phyloP scores from a whole-genome alignment of 75 land plant genomes.

The Pinus albicaulis region DNA sequence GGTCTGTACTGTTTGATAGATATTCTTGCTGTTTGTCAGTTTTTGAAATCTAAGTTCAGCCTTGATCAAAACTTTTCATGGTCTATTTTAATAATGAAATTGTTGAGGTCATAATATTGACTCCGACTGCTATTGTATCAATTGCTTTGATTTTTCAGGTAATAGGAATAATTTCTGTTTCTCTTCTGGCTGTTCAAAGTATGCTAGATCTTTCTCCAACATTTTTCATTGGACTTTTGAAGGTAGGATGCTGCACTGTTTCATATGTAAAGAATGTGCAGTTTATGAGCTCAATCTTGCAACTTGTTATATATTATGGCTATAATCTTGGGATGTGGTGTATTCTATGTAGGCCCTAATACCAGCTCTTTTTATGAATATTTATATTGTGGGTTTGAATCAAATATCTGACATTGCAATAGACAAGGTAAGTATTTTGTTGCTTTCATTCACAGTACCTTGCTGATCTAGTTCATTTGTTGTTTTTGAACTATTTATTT shows the following conservation, averaged over 20 bases:
- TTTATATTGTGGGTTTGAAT: conserved; percentile 96
- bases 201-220: conserved; percentile 72
- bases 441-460: not conserved
- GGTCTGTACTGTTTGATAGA: not conserved
- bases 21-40: not conserved
- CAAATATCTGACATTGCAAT: conserved; percentile 91
- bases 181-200: conserved; percentile 80
- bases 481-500: not conserved
- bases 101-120: conserved; percentile 2
- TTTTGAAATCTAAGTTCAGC: conserved; percentile 8
- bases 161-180: conserved; percentile 88
- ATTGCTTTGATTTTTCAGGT: conserved; percentile 40
- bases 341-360: conserved; percentile 69
- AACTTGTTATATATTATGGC: not conserved
- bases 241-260: conserved; percentile 42
- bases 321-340: not conserved
- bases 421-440: conserved; percentile 66
- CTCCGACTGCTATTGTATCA: not conserved
- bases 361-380: conserved; percentile 92
- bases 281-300: conserved; percentile 1
- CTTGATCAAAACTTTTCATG: not conserved
- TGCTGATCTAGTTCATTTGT: not conserved
- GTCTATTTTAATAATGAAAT: conserved; percentile 9
- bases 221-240: conserved; percentile 72
- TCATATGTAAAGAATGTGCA: not conserved